Conservation (phyloP, 2,329 filamentous ascomycete genomes). For the Eutypa lata region DNA sequence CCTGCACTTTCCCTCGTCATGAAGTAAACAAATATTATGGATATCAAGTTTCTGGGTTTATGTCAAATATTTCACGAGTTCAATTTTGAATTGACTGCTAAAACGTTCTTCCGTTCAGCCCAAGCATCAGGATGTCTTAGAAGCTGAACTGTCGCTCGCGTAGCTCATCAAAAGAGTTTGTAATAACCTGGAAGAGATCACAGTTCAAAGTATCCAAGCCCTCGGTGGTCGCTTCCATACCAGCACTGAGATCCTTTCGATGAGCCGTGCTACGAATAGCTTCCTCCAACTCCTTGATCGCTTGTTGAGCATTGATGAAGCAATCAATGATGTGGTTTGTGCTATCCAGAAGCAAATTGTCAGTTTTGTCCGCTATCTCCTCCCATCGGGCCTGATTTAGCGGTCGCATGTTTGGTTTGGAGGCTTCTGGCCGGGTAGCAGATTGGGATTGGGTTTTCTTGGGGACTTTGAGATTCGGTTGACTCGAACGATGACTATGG, state of each 20-base stretch:
- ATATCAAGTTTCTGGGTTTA: no score
- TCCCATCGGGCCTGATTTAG: neutral
- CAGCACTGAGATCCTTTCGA: neutral
- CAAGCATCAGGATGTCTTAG: no score
- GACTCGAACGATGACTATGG: neutral
- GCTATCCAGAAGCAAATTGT: neutral
- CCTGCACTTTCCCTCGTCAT: no score
- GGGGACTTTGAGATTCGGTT: no score
- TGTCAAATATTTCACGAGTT: no score
- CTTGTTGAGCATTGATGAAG: neutral
- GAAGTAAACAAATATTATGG: no score
- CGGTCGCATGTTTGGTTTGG: neutral
- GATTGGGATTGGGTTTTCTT: neutral
- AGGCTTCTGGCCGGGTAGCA: neutral
- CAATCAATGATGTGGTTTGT: neutral
- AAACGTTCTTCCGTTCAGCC: no score
- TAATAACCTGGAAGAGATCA: neutral
- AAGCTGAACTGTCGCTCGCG: no score
- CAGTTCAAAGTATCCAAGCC: neutral
- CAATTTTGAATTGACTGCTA: no score
- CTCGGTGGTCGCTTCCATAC: neutral
- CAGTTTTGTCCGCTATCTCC: neutral
- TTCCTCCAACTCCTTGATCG: neutral
- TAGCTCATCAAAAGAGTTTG: no score
- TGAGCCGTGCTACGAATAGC: neutral